phyloP scores from a whole-genome alignment of 495 filamentous ascomycete species.

The Penicillium tannophilum region DNA sequence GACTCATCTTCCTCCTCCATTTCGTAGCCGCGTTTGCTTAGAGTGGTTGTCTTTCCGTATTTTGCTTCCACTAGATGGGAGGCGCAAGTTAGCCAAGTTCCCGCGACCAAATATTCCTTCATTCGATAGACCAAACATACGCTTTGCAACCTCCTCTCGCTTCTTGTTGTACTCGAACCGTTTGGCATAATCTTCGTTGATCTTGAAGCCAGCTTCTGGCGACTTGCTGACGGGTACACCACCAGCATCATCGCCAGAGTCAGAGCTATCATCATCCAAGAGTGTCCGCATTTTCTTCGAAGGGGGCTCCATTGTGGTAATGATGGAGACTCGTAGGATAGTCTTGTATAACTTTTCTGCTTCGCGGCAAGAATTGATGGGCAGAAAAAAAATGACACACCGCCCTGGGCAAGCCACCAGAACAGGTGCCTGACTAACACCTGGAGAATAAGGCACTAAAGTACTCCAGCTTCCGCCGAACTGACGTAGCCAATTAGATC shows the following conservation, averaged over 20 bases:
- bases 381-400: slow-evolving; percentile 37
- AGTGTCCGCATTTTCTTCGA: slow-evolving; percentile 49
- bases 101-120: background rate
- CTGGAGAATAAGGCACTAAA: background rate
- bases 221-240: slow-evolving; percentile 42
- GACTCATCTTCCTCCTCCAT: slow-evolving; percentile 53
- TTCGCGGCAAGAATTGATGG: slow-evolving; percentile 14
- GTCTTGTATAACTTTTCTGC: slow-evolving; percentile 6
- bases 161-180: slow-evolving; percentile 97
- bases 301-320: slow-evolving; percentile 44
- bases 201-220: slow-evolving; percentile 58
- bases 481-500: slow-evolving; percentile 51
- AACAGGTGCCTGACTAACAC: slow-evolving; percentile 20
- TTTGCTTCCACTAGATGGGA: slow-evolving; percentile 75
- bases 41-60: slow-evolving; percentile 59
- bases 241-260: slow-evolving; percentile 56
- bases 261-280: slow-evolving; percentile 54
- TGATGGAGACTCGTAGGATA: slow-evolving; percentile 1
- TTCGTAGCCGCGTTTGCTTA: slow-evolving; percentile 35
- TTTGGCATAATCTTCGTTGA: slow-evolving; percentile 88
- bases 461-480: slow-evolving; percentile 7
- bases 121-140: slow-evolving; percentile 50
- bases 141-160: slow-evolving; percentile 79
- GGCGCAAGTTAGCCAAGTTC: slow-evolving; percentile 12
- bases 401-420: slow-evolving; percentile 13